Conservation (phyloP, 371 early-diverging fungal genomes). For the Saksenaea vasiformis region DNA sequence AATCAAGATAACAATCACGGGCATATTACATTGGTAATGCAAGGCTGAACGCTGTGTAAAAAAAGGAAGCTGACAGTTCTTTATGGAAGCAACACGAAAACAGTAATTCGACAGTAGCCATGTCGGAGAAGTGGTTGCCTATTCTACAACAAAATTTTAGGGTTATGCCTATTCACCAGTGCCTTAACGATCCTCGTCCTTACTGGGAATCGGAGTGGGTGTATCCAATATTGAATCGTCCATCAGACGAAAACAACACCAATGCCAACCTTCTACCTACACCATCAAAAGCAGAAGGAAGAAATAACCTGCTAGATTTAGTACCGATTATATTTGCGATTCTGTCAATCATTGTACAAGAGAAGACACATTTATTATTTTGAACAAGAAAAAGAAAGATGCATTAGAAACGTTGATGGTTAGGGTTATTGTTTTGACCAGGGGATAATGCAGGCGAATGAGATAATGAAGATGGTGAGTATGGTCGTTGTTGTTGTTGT, state of each 20-base stretch:
- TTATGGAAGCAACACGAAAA: conserved; percentile 47
- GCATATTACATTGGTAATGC: conserved; percentile 37
- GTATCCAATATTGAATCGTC: conserved; percentile 33
- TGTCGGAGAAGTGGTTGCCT: conserved; percentile 51
- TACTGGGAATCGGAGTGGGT: conserved; percentile 47
- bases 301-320: background rate
- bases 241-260: background rate
- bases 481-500: background rate
- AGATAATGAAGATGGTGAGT: conserved; percentile 1
- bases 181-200: conserved; percentile 51
- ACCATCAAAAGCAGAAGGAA: background rate
- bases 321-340: background rate
- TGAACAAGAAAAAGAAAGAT: background rate
- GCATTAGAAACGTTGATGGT: conserved; percentile 3
- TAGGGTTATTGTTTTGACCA: conserved; percentile 6
- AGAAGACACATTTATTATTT: background rate
- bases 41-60: background rate
- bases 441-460: conserved; percentile 5
- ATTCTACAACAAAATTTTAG: conserved; percentile 39
- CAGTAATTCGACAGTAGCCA: conserved; percentile 42
- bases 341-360: background rate
- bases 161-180: conserved; percentile 53
- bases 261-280: background rate
- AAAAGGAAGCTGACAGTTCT: background rate
- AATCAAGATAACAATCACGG: conserved; percentile 39